Percentiles rank a stretch among this genome's conserved stretches.
These are phyloP conservation scores for Lipomyces spencermartinsiae DNA, from an alignment of 805 yeast species.

Conservation along the genomic window DNA sequence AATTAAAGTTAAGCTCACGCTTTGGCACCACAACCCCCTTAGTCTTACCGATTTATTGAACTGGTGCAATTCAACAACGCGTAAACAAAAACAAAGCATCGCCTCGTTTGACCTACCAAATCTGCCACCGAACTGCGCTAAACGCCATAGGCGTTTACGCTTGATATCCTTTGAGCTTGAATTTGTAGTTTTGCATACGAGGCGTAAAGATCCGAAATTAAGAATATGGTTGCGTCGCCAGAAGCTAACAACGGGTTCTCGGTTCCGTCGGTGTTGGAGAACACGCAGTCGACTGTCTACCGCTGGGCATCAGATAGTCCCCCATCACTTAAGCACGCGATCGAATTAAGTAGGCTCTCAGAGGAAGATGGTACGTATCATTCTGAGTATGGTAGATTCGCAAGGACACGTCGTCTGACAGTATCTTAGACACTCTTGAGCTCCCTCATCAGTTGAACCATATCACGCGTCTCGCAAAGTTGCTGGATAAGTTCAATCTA, in stretches of 20 bases:
- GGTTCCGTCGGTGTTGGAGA: slow-evolving; percentile 23
- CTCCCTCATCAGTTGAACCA: slow-evolving; percentile 12
- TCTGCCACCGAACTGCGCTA: neutral
- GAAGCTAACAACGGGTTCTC: slow-evolving; percentile 4
- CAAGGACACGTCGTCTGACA: neutral
- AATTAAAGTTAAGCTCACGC: neutral
- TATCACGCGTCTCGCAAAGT: slow-evolving; percentile 24
- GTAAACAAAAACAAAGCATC: neutral
- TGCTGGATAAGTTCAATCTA: slow-evolving; percentile 26
- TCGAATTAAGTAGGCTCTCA: slow-evolving; percentile 17
- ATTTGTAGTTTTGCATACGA: neutral
- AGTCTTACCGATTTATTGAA: neutral
- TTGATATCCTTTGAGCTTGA: neutral
- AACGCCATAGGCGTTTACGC: neutral
- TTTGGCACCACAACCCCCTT: neutral
- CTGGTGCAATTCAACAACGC: neutral
- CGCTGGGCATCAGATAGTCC: slow-evolving; percentile 34
- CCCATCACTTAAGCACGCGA: slow-evolving; percentile 17
- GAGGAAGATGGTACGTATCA: slow-evolving; percentile 9
- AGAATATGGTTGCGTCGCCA: neutral
- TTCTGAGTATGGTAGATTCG: neutral
- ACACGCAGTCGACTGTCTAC: slow-evolving; percentile 29
- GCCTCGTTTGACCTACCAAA: neutral
- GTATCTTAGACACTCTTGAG: neutral
- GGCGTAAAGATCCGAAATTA: neutral